These are phyloP conservation scores for Forsythia suspensa DNA, from an alignment of 257 asterid genomes.

Conservation along the genomic window DNA sequence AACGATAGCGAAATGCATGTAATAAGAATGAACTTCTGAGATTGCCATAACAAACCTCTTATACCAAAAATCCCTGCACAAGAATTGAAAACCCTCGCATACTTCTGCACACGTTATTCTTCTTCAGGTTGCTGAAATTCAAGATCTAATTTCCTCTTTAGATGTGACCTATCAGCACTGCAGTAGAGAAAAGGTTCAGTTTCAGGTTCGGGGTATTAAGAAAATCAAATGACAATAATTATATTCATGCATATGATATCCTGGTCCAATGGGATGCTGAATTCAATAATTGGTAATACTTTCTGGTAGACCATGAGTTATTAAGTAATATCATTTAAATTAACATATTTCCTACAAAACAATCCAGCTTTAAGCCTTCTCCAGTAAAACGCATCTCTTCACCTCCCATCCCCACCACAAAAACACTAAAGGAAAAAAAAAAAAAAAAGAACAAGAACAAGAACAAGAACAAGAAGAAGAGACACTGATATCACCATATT, in stretches of 20 bases:
- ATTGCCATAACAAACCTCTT: conserved; percentile 28
- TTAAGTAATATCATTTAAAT: neutral
- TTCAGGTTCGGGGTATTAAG: neutral
- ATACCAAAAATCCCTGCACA: conserved; percentile 5
- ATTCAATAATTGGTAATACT: no score
- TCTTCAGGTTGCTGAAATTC: conserved; percentile 86
- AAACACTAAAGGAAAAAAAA: neutral
- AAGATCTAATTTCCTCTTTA: conserved; percentile 93
- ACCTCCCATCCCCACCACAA: neutral
- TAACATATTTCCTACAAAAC: neutral
- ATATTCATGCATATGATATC: neutral
- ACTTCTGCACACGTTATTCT: conserved; percentile 35
- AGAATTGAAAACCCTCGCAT: conserved; percentile 17
- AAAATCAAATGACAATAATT: neutral
- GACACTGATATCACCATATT: neutral
- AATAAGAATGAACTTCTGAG: neutral
- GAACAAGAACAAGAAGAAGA: neutral
- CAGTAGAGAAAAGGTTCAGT: conserved; percentile 4
- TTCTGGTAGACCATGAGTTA: neutral
- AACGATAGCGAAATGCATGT: neutral
- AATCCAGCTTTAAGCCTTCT: neutral
- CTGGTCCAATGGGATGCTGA: no score
- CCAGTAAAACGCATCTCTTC: neutral
- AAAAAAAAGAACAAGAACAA: neutral
- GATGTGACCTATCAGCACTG: conserved; percentile 96